Conservation (phyloP, 169 alveolate species). For the Pseudocohnilembus persalinus region DNA sequence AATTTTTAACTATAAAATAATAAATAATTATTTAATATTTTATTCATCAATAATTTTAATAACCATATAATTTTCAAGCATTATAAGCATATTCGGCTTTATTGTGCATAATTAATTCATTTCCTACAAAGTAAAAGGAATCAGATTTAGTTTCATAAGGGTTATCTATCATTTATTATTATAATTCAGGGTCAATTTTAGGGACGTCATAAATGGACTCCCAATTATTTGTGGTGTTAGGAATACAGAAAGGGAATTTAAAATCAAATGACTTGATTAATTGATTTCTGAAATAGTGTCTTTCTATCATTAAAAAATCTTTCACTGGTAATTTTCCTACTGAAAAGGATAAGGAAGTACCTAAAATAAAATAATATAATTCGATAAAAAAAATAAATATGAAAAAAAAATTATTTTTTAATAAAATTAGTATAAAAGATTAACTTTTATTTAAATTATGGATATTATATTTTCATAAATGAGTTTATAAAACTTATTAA, state of each 20-base stretch:
- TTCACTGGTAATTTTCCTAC: conserved; percentile 70
- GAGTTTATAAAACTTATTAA: no score
- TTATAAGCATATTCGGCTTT: conserved; percentile 75
- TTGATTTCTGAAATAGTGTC: conserved; percentile 77
- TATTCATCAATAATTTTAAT: not conserved
- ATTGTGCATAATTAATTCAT: conserved; percentile 77
- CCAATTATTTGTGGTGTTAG: conserved; percentile 80
- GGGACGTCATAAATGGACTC: conserved; percentile 83
- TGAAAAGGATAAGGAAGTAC: conserved; percentile 71
- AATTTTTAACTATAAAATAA: no score
- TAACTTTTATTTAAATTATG: no score
- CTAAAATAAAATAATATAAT: conserved; percentile 21
- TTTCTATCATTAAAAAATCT: conserved; percentile 82
- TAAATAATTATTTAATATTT: no score
- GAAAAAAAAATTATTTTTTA: no score
- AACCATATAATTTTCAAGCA: not conserved
- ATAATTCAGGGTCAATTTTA: conserved; percentile 59
- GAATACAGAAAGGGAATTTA: conserved; percentile 83
- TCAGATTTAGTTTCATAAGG: conserved; percentile 86
- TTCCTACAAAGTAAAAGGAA: conserved; percentile 82
- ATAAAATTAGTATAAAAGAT: no score
- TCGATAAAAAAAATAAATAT: no score
- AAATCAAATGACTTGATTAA: conserved; percentile 76
- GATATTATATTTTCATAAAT: no score
- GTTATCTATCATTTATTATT: conserved; percentile 65